Base-by-base conservation (phyloP, 331 rosid genomes). In the Rhamnella rubrinervis region DNA sequence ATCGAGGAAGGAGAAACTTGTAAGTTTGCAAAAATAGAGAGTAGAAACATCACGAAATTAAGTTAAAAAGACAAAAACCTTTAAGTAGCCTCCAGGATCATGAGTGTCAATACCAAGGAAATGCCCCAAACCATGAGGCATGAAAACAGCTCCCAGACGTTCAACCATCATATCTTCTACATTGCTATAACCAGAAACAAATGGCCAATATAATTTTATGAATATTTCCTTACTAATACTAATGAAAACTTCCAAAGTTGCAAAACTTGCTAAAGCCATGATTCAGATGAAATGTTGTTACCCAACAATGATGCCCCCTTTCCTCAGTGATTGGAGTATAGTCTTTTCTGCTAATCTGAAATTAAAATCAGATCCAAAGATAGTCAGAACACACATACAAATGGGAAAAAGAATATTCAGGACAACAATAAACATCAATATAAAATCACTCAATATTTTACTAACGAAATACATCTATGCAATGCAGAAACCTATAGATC, bases 71-170 rank as follows among this genome's bases (percentile, higher is more conserved):
- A 68, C 50, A 76, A 56, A 49, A 59, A 93, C 98, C 96, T 80
- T 78, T 56, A 83, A 67, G 84, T 88, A 93, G 83, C 98, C 98
- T 16, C 98, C 97, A 56, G 97, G 92, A 77, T 93, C 98, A 77
- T 93, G 97, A 19, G 93, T 93, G 68, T 93, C 96, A 53, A 93
- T 40, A 63, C 98, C 98, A 85, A 93, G 98, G 71, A 93, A 85
- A 90, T 93, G 98, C 37, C 98, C 97, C 59, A 90, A 76, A 62
- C 98, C 98, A 64, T 93, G 97, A 39, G 98, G 96, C 97, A 93
- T 82, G 78, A 93, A 93, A 80, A 85, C 83, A 66, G 93, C 91
- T 81, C 98, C 93, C 65, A 90, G 57, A 77, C 78, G 81, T 63
- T 80, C 83, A 52, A 61, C 77, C 84, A 86, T 79, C 96, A 85